Base-by-base conservation (phyloP, 2,329 filamentous ascomycete species). In the Plenodomus lindquistii region DNA sequence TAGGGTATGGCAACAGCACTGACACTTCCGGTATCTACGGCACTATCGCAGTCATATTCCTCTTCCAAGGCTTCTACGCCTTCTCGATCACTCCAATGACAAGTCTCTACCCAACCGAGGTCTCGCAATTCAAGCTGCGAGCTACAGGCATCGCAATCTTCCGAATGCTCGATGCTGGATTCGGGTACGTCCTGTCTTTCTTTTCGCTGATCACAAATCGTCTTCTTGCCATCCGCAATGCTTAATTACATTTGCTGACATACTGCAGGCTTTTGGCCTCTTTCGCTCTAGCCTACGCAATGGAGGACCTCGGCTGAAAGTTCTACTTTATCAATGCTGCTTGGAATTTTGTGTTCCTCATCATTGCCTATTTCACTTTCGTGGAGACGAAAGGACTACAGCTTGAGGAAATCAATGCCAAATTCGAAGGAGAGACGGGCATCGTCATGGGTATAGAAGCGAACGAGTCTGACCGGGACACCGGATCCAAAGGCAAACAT, bases 381-480 rank as follows among this genome's bases (percentile, higher is more conserved):
- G 49, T 55, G 1, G 58, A 61, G 19, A 61, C 58, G 1, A 59
- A 59, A 39, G 58, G 56, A 2, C 22, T 24, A 8, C 53, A 46
- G 15, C 50, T 61, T n/a, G 58, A 61, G 41, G 50, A 57, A 16
- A 44, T 61, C 7, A 50, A 49, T 24, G 40, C 24, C n/a, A 43
- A 59, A 4, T 59, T 60, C 19, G 50, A 50, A 21, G 50, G 50
- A 2, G 17, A 10, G 13, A 40, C 38, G 16, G 15, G 20, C 15
- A 20, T 40, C 19, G 24, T 40, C 9, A 11, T 17, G 11, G 38
- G 38, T 9, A 20, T 40, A 1, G 38, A 38, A 17, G 37, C 10
- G 13, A 17, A 6, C 11, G 5, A 5, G 11, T 24, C 22, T 5
- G 6, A 24, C 6, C 6, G 11, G 5, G 5, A 5, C 15, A 6